These are phyloP conservation scores for Setaria viridis DNA, from an alignment of 202 grass and related monocot genomes.

Conservation along the genomic window DNA sequence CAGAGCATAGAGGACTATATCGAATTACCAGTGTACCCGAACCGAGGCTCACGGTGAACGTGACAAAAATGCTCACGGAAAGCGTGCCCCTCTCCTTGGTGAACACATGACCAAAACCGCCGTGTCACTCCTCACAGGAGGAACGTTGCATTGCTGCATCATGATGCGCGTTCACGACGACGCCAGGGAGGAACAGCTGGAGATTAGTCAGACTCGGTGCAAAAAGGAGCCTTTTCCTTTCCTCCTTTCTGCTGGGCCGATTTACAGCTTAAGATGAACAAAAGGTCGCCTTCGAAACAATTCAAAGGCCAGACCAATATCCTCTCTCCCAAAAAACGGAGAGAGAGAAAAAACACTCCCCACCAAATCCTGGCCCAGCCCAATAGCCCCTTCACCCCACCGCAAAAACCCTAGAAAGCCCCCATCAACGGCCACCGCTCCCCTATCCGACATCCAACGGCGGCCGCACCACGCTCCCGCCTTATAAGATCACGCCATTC, in stretches of 20 bases:
- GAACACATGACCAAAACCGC: not conserved
- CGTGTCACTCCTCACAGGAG: not conserved
- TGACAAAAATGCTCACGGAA: not conserved
- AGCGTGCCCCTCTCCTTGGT: not conserved
- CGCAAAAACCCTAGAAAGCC: slow-evolving; percentile 39
- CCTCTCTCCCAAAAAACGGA: too few species aligned
- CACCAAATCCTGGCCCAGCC: not conserved
- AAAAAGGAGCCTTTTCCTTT: not conserved
- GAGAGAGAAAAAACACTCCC: not conserved
- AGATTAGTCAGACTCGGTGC: not conserved
- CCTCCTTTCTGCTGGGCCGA: not conserved
- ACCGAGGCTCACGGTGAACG: not conserved
- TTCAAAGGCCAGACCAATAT: not conserved
- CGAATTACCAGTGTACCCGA: not conserved
- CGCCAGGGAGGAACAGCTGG: not conserved
- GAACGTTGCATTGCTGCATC: not conserved
- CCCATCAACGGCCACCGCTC: not conserved
- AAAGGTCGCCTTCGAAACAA: too few species aligned
- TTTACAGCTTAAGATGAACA: not conserved
- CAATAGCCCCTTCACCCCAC: not conserved
- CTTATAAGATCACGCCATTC: slow-evolving; percentile 28
- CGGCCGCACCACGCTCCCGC: not conserved
- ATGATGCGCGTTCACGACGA: not conserved
- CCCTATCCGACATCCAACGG: slow-evolving; percentile 40
- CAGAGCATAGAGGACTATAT: too few species aligned